Conservation (phyloP, 805 yeast genomes). For the Grigorovia yakushimaensis region DNA sequence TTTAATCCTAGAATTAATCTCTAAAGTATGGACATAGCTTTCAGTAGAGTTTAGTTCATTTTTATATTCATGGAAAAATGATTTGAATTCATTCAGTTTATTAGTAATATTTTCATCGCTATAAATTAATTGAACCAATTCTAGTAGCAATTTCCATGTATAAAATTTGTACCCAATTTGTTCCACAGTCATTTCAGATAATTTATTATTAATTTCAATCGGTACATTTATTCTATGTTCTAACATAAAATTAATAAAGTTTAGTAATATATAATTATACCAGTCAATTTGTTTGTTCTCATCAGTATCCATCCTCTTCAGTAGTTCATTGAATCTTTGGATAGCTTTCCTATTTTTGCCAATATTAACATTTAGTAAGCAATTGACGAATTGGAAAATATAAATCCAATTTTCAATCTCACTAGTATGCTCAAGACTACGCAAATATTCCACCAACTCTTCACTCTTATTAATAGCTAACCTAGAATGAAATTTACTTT, state of each 20-base stretch:
- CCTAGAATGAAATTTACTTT: slow-evolving; percentile 13
- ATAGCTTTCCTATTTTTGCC: slow-evolving; percentile 7
- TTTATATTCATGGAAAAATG: slow-evolving; percentile 15
- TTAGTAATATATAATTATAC: slow-evolving; percentile 11
- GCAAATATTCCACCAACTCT: slow-evolving; percentile 10
- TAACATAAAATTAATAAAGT: slow-evolving; percentile 13
- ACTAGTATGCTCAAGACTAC: background rate
- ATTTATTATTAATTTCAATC: background rate
- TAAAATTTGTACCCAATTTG: slow-evolving; percentile 9
- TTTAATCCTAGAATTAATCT: slow-evolving; percentile 8
- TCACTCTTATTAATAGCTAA: slow-evolving; percentile 21
- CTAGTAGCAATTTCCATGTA: slow-evolving; percentile 21
- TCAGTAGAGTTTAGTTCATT: slow-evolving; percentile 4
- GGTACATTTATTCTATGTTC: slow-evolving; percentile 12
- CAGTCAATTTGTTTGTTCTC: slow-evolving; percentile 3
- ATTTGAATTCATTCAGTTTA: slow-evolving; percentile 19
- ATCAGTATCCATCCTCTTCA: background rate
- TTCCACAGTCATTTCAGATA: slow-evolving; percentile 3
- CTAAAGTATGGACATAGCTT: slow-evolving; percentile 4
- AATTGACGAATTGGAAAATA: slow-evolving; percentile 5
- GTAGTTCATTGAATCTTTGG: slow-evolving; percentile 6
- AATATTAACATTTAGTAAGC: slow-evolving; percentile 7
- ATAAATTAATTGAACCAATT: slow-evolving; percentile 15
- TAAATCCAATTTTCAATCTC: background rate
- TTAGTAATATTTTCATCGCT: slow-evolving; percentile 22